Evolutionary conservation across 2,329 filamentous ascomycete genomes (phyloP).

Genomic region (Dactylellina sp.): DNA sequence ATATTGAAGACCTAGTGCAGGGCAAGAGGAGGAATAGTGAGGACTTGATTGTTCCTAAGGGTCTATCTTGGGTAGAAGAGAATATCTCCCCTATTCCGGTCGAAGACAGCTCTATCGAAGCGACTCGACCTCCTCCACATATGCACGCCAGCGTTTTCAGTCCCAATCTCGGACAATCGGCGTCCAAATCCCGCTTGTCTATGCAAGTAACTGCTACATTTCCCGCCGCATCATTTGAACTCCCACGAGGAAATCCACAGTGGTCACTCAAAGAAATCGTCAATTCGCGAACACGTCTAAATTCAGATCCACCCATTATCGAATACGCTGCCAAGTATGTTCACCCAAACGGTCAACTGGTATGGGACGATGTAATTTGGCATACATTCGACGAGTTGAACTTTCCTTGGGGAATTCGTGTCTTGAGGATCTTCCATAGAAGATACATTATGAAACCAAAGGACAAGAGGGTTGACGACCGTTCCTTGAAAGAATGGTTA

Average conservation of each 20-base stretch:
- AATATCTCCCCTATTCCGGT: too few species aligned
- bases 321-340: slow-evolving; percentile 36
- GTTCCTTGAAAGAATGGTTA: slow-evolving; percentile 9
- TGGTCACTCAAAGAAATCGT: slow-evolving; percentile 43
- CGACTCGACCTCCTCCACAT: too few species aligned
- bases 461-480: slow-evolving; percentile 35
- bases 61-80: background rate
- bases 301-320: background rate
- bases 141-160: slow-evolving; percentile 18
- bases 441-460: slow-evolving; percentile 32
- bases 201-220: slow-evolving; percentile 19
- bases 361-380: slow-evolving; percentile 12
- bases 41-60: background rate
- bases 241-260: slow-evolving; percentile 22
- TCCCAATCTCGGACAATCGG: background rate
- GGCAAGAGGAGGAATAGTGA: background rate
- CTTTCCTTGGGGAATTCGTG: slow-evolving; percentile 41
- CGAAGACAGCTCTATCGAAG: too few species aligned
- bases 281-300: slow-evolving; percentile 3
- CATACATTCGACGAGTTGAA: slow-evolving; percentile 37
- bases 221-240: slow-evolving; percentile 24
- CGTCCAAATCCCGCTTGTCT: background rate
- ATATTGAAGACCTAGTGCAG: background rate
- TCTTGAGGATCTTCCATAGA: slow-evolving; percentile 29
- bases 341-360: background rate